Conservation (phyloP, 1,139 yeast genomes). For the Taiozyma sp. region DNA sequence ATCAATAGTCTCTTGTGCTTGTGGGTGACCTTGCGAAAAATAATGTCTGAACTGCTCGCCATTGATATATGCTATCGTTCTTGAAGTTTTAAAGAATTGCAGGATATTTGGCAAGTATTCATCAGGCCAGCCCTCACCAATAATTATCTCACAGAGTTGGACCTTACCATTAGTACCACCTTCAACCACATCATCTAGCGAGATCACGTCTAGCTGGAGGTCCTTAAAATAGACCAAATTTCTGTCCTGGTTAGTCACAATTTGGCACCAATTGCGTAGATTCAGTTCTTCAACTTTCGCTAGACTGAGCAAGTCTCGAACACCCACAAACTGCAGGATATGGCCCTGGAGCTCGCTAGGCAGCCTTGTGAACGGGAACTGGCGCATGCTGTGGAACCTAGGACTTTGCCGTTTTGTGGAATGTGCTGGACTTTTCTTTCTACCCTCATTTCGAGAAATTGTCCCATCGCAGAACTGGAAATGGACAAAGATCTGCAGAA, state of each 20-base stretch:
- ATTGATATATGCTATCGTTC: background rate
- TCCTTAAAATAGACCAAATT: background rate
- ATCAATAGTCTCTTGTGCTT: background rate
- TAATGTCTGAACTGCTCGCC: background rate
- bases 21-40: background rate
- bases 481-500: no score
- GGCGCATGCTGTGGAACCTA: background rate
- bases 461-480: no score
- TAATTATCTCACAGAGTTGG: background rate
- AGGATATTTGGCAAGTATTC: background rate
- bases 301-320: background rate
- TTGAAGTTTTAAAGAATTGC: no score
- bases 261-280: background rate
- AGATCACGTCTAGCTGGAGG: background rate
- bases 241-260: background rate
- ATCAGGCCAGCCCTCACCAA: background rate
- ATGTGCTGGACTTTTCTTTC: no score
- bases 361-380: background rate
- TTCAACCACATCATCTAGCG: background rate
- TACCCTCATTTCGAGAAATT: no score
- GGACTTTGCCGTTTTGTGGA: no score
- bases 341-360: background rate
- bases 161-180: background rate
- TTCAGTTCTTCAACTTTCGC: background rate
- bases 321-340: background rate